These are phyloP conservation scores for Cylindrodendrum hubeiense DNA, from an alignment of 2,329 filamentous ascomycete species.

Conservation along the genomic window DNA sequence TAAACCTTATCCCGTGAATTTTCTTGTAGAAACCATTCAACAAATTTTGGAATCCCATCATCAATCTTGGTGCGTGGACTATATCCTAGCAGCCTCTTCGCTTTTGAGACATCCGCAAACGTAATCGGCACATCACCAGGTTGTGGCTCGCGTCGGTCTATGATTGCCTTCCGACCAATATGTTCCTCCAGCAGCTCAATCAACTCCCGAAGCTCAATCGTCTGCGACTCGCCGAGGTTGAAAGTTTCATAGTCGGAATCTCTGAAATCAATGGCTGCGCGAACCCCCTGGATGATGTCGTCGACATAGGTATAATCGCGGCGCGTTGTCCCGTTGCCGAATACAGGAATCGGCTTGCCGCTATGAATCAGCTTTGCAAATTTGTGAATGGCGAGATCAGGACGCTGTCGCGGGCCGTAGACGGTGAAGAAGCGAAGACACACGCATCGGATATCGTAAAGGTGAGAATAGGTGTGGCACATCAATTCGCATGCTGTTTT, in stretches of 20 bases:
- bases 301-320: conserved; percentile 44
- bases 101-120: conserved; percentile 39
- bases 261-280: conserved; percentile 35
- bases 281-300: conserved; percentile 40
- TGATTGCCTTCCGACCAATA: conserved; percentile 33
- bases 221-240: conserved; percentile 42
- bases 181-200: conserved; percentile 35
- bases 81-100: conserved; percentile 34
- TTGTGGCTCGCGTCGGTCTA: conserved; percentile 34
- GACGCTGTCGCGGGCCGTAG: conserved; percentile 41
- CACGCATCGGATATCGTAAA: conserved; percentile 39
- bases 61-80: conserved; percentile 34
- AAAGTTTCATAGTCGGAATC: conserved; percentile 35
- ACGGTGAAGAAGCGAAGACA: conserved; percentile 44
- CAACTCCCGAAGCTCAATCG: conserved; percentile 35
- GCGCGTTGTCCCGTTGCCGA: conserved; percentile 38
- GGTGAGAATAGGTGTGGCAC: conserved; percentile 41
- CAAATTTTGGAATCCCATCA: conserved; percentile 35
- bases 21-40: conserved; percentile 32
- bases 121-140: conserved; percentile 39
- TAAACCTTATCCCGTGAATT: too few species aligned
- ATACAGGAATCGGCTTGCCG: conserved; percentile 40
- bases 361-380: conserved; percentile 38
- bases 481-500: conserved; percentile 37
- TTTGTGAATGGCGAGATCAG: conserved; percentile 42